phyloP scores from a whole-genome alignment of 768 basidiomycete species.

The Ramaria rubella region DNA sequence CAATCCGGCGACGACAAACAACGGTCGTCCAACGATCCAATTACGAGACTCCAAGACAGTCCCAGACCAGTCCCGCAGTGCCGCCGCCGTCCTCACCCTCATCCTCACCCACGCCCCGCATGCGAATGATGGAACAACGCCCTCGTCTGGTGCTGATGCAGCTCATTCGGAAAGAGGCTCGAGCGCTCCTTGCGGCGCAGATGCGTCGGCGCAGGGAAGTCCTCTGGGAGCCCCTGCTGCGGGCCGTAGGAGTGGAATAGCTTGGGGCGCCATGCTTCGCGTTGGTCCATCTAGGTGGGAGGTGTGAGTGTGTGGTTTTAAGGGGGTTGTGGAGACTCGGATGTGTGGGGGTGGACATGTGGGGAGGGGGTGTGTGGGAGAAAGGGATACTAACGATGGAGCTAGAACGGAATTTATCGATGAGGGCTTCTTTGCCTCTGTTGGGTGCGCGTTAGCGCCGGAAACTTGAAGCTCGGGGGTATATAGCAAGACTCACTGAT shows the following conservation, averaged over 20 bases:
- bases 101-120: background rate
- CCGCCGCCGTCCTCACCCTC: too few species aligned
- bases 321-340: too few species aligned
- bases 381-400: background rate
- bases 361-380: background rate
- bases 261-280: constrained; percentile 75
- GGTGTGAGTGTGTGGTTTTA: background rate
- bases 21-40: too few species aligned
- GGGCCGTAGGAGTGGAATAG: constrained; percentile 75
- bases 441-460: background rate
- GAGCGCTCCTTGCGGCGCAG: constrained; percentile 78
- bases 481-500: background rate
- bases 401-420: constrained; percentile 63
- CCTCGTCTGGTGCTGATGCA: constrained; percentile 7
- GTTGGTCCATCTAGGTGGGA: constrained; percentile 64
- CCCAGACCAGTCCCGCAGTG: too few species aligned
- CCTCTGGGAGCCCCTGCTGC: constrained; percentile 67
- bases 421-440: constrained; percentile 84
- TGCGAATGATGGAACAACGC: background rate
- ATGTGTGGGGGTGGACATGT: too few species aligned
- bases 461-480: background rate
- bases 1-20: too few species aligned
- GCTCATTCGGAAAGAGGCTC: constrained; percentile 33
- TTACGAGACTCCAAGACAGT: too few species aligned
- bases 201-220: constrained; percentile 79